Conservation (phyloP, 257 asterid species). For the Penstemon davidsonii region DNA sequence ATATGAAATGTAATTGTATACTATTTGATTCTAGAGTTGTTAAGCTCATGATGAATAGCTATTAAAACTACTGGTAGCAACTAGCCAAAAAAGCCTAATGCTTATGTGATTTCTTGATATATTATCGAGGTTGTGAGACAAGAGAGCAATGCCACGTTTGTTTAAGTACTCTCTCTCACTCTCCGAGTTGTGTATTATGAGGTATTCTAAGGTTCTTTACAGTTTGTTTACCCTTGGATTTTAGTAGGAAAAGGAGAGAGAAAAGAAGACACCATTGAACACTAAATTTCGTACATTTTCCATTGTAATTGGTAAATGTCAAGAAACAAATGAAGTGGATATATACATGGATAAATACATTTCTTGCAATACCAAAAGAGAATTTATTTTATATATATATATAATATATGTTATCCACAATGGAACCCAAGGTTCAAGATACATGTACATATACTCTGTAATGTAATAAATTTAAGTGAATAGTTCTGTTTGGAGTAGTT, state of each 20-base stretch:
- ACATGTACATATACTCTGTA: not conserved
- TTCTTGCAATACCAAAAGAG: too few species aligned
- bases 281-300: too few species aligned
- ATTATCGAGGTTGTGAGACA: not conserved
- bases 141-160: not conserved
- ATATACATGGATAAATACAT: too few species aligned
- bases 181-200: not conserved
- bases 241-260: too few species aligned
- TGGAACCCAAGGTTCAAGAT: not conserved
- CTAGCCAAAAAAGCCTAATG: not conserved
- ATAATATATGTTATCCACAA: conserved; percentile 4
- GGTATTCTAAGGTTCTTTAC: not conserved
- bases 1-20: not conserved
- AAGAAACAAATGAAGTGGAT: too few species aligned
- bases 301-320: too few species aligned
- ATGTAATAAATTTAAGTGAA: not conserved
- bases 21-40: not conserved
- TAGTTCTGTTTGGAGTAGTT: not conserved
- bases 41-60: not conserved
- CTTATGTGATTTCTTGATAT: conserved; percentile 1
- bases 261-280: too few species aligned
- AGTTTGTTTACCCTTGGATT: too few species aligned
- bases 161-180: not conserved
- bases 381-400: too few species aligned
- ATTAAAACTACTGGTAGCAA: not conserved